Percentiles rank a stretch among this genome's conserved stretches.
phyloP scores from a whole-genome alignment of 805 yeast species.

The Kodamaea hsintzibuensis region DNA sequence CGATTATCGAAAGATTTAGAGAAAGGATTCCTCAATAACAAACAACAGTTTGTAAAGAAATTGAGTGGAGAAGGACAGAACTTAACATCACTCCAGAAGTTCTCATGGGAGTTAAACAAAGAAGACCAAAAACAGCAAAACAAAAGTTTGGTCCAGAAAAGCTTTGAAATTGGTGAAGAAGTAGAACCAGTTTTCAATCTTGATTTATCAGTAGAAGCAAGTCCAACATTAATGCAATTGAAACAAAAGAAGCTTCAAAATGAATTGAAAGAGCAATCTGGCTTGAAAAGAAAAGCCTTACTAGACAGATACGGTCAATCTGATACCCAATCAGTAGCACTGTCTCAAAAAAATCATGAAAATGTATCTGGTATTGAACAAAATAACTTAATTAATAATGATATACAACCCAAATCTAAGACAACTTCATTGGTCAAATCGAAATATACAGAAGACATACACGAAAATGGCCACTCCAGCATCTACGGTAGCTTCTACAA shows the following conservation, averaged over 20 bases:
- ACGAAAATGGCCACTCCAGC: slow-evolving; percentile 37
- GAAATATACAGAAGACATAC: slow-evolving; percentile 36
- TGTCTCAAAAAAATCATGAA: background rate
- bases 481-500: slow-evolving; percentile 48
- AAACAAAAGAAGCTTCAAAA: slow-evolving; percentile 19
- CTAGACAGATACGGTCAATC: slow-evolving; percentile 18
- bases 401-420: background rate
- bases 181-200: slow-evolving; percentile 23
- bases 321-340: background rate
- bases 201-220: slow-evolving; percentile 35
- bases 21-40: slow-evolving; percentile 36
- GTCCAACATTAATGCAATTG: slow-evolving; percentile 38
- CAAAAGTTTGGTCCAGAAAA: slow-evolving; percentile 10
- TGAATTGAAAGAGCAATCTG: slow-evolving; percentile 4
- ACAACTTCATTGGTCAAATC: slow-evolving; percentile 14
- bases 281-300: slow-evolving; percentile 16
- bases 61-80: slow-evolving; percentile 42
- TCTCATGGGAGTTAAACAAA: slow-evolving; percentile 35
- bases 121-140: slow-evolving; percentile 15
- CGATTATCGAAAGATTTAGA: slow-evolving; percentile 33
- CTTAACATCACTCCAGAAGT: slow-evolving; percentile 28
- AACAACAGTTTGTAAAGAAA: slow-evolving; percentile 52
- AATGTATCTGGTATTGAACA: background rate
- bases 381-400: background rate
- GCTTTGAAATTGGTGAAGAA: slow-evolving; percentile 9